Conservation (phyloP, 176 grass and related monocot genomes). For the Paspalum notatum region DNA sequence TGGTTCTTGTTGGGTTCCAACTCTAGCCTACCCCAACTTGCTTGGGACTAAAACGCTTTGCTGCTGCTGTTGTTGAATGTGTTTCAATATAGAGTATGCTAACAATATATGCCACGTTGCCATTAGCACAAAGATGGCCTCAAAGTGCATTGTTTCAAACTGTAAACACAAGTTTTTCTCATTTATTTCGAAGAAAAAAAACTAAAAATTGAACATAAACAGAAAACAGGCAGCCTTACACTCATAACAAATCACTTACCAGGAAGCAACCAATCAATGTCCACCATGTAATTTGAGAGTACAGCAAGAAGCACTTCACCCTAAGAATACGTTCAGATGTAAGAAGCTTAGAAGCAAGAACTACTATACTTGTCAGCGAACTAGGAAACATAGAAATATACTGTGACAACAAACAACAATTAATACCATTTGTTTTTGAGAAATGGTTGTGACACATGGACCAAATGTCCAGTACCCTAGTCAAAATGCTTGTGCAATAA, state of each 20-base stretch:
- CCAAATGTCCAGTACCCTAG: neutral
- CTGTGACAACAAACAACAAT: constrained; percentile 4
- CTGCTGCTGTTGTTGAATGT: neutral
- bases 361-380: constrained; percentile 30
- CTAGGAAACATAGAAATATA: neutral
- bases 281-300: constrained; percentile 98
- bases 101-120: neutral
- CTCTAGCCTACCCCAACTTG: too few species aligned
- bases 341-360: constrained; percentile 46
- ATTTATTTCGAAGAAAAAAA: neutral
- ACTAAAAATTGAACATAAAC: neutral
- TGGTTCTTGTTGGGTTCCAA: too few species aligned
- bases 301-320: constrained; percentile 76
- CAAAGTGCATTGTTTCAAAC: neutral
- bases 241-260: constrained; percentile 49
- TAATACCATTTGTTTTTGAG: neutral
- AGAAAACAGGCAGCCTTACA: neutral
- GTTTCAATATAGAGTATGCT: neutral
- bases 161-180: neutral
- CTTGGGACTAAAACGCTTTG: too few species aligned
- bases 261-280: constrained; percentile 89
- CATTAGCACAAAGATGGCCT: neutral
- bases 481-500: neutral
- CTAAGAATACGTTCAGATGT: constrained; percentile 52
- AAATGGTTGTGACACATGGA: neutral